phyloP scores from a whole-genome alignment of 1,139 yeast species.

The Lodderomyces metapsilosis region DNA sequence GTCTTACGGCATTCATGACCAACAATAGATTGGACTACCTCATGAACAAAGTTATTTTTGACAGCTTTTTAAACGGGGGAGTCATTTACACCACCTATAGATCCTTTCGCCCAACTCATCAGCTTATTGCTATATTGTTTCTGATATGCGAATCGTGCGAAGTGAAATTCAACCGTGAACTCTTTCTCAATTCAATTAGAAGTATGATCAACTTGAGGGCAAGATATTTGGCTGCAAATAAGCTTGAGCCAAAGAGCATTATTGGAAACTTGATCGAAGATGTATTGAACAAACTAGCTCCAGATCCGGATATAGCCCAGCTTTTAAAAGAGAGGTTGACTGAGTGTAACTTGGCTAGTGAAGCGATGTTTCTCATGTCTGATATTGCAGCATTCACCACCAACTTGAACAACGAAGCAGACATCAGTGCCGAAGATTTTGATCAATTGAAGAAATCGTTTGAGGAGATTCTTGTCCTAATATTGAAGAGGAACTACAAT shows the following conservation, averaged over 20 bases:
- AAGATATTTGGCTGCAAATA: slow-evolving; percentile 3
- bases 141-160: neutral
- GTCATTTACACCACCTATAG: neutral
- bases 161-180: neutral
- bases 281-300: neutral
- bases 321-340: neutral
- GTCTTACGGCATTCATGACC: slow-evolving; percentile 3
- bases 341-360: slow-evolving; percentile 1
- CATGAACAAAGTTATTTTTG: slow-evolving; percentile 1
- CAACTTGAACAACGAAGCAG: slow-evolving; percentile 1
- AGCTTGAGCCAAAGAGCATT: neutral
- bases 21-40: slow-evolving; percentile 6
- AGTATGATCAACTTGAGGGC: neutral
- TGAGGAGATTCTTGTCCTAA: slow-evolving; percentile 2
- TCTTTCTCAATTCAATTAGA: neutral
- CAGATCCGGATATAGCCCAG: neutral
- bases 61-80: slow-evolving; percentile 1
- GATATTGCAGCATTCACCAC: slow-evolving; percentile 3
- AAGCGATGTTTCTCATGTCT: slow-evolving; percentile 3
- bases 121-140: slow-evolving; percentile 2
- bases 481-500: neutral
- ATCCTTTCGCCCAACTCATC: neutral
- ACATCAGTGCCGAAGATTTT: neutral
- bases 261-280: slow-evolving; percentile 1
- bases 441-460: neutral